phyloP scores from a whole-genome alignment of 1,139 yeast species.

The Yamadazyma sp. region DNA sequence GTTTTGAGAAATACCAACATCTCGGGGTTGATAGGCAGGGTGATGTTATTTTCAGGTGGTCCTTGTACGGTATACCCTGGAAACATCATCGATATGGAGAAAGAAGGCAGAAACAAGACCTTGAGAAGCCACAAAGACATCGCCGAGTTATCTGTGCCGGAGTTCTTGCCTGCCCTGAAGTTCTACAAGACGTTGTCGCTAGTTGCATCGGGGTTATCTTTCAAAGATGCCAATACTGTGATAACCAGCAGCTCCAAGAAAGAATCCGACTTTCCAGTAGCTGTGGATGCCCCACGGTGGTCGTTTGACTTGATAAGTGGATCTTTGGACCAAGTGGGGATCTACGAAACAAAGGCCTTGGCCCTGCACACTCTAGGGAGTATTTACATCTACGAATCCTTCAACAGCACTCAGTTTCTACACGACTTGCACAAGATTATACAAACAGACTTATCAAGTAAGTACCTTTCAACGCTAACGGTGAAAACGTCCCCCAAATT shows the following conservation, averaged over 20 bases:
- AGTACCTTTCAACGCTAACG: slow-evolving; percentile 22
- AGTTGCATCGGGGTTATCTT: slow-evolving; percentile 30
- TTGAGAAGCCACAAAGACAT: slow-evolving; percentile 40
- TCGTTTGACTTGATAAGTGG: slow-evolving; percentile 32
- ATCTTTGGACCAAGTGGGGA: slow-evolving; percentile 49
- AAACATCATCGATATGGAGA: slow-evolving; percentile 21
- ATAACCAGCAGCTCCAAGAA: slow-evolving; percentile 20
- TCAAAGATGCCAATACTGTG: slow-evolving; percentile 21
- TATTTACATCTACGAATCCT: slow-evolving; percentile 27
- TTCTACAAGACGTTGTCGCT: slow-evolving; percentile 31
- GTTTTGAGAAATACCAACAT: slow-evolving; percentile 21
- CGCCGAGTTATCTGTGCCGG: slow-evolving; percentile 26
- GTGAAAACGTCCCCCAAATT: slow-evolving; percentile 31
- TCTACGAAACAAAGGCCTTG: slow-evolving; percentile 39
- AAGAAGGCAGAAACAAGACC: slow-evolving; percentile 7
- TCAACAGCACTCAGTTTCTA: slow-evolving; percentile 22
- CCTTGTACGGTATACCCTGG: slow-evolving; percentile 41
- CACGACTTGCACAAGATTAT: slow-evolving; percentile 4
- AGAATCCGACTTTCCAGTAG: slow-evolving; percentile 24
- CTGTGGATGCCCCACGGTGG: slow-evolving; percentile 27
- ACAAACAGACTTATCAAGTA: not conserved
- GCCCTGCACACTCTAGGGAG: slow-evolving; percentile 31
- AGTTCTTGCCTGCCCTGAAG: slow-evolving; percentile 25
- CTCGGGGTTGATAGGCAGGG: slow-evolving; percentile 25
- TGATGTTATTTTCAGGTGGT: slow-evolving; percentile 32